Evolutionary conservation across 2,329 filamentous ascomycete genomes (phyloP), one percentile per base, ranked within the genome.

Genomic region (Cyclaneusma minus): DNA sequence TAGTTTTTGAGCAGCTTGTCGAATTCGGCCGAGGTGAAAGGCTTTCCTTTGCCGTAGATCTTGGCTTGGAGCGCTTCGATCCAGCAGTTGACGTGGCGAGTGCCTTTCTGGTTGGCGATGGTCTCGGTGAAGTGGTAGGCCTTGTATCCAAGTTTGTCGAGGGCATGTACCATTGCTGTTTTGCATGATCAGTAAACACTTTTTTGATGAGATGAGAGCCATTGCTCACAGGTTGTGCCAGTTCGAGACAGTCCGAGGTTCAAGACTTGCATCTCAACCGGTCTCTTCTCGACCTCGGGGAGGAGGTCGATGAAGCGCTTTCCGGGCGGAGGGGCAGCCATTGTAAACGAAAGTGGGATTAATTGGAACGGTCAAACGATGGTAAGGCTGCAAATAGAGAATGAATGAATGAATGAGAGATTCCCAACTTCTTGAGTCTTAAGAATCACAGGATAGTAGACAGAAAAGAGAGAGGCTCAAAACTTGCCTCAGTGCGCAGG

Each of bases 51-150:
- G 24, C 6, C 13, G 7, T 31, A 24, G 28, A 30, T 38, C 22
- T 42, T 44, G 13, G 37, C 35, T n/a, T 35, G 20, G 10, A 43
- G 15, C 2, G 34, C 39, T 3, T 34, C 33, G n/a, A 33, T 26
- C 41, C 41, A 47, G 13, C 39, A n/a, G 4, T 13, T 18, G n/a
- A 24, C 28, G 21, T 35, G 29, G 4, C 13, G 27, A n/a, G 25
- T 23, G n/a, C n/a, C n/a, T n/a, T 20, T 20, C 18, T 20, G 12
- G 21, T 36, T 29, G 11, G 11, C 16, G 11, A 28, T 27, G n/a
- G 29, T 14, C 6, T 30, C 20, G 3, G 25, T 20, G 8, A 13
- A 20, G 25, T 35, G 33, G 16, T 26, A 31, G 7, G 12, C 14
- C 8, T 16, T 22, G 24, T 31, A 30, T 5, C 35, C 35, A 3